Percentiles rank a stretch among this genome's conserved stretches.
Evolutionary conservation across 2,329 filamentous ascomycete species (phyloP).

Genomic region (Parafenestella ontariensis): DNA sequence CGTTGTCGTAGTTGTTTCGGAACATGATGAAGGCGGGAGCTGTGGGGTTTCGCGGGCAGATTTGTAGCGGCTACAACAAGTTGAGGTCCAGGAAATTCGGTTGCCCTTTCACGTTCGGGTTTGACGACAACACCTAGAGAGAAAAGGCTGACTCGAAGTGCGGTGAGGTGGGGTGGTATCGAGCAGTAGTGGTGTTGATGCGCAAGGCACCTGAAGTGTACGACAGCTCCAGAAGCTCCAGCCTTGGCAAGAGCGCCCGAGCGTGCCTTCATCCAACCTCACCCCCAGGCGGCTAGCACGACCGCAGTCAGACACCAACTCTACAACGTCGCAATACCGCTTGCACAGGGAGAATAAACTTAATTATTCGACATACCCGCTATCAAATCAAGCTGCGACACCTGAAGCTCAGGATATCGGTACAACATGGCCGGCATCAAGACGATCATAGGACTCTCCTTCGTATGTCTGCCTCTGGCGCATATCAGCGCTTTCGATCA

Average conservation of each 20-base stretch:
- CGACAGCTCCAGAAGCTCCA: constrained; percentile 30
- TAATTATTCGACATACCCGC: neutral
- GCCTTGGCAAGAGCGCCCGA: constrained; percentile 24
- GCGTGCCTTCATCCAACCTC: constrained; percentile 16
- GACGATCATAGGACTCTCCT: constrained; percentile 98
- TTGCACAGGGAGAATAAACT: neutral
- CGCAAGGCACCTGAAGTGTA: constrained; percentile 35
- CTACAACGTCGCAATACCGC: constrained; percentile 2
- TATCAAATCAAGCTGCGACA: neutral
- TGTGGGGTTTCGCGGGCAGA: constrained; percentile 16
- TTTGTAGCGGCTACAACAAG: neutral
- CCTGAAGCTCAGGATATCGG: neutral
- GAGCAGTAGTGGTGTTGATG: constrained; percentile 22
- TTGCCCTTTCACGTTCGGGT: neutral
- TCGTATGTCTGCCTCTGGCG: constrained; percentile 65
- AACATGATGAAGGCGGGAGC: constrained; percentile 73
- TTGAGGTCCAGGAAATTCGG: neutral
- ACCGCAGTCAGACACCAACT: constrained; percentile 7
- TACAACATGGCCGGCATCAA: constrained; percentile 83
- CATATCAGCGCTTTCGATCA: constrained; percentile 15
- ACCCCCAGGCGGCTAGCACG: constrained; percentile 10
- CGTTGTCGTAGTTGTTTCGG: constrained; percentile 99
- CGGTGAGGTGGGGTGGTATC: constrained; percentile 7
- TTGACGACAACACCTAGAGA: neutral
- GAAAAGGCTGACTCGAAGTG: neutral